A percentile compares a stretch with the other conserved stretches of the same genome.
phyloP scores from a whole-genome alignment of 768 basidiomycete species.

The Termitomyces heimii region DNA sequence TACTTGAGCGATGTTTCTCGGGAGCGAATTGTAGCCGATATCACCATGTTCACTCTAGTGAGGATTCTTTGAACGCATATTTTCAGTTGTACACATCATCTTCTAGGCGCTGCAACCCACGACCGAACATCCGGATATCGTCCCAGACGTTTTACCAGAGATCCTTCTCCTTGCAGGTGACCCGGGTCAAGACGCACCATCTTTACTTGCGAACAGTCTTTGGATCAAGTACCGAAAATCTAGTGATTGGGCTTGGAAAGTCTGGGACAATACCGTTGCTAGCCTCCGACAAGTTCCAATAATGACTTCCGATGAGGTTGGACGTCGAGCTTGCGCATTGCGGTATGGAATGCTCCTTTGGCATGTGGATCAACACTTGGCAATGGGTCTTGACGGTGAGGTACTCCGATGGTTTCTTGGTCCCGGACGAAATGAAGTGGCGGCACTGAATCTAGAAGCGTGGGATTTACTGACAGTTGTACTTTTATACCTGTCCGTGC shows the following conservation, averaged over 20 bases:
- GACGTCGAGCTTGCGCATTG: slow-evolving; percentile 47
- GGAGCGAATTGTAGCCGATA: slow-evolving; percentile 55
- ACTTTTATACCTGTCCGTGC: slow-evolving; percentile 56
- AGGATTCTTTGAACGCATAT: neutral
- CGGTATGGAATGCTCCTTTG: slow-evolving; percentile 68
- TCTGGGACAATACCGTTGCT: slow-evolving; percentile 79
- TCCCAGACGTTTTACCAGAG: slow-evolving; percentile 52
- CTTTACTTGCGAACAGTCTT: slow-evolving; percentile 65
- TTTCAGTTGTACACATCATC: neutral
- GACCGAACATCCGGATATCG: slow-evolving; percentile 30
- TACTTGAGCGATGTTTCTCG: slow-evolving; percentile 51
- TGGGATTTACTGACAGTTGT: slow-evolving; percentile 66
- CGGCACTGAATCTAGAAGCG: slow-evolving; percentile 49
- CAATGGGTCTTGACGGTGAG: slow-evolving; percentile 63
- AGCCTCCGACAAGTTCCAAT: slow-evolving; percentile 64
- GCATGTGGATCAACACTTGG: slow-evolving; percentile 73
- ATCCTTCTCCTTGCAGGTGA: slow-evolving; percentile 63
- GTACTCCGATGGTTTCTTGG: slow-evolving; percentile 71
- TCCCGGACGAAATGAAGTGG: slow-evolving; percentile 58
- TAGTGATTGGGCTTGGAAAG: slow-evolving; percentile 72
- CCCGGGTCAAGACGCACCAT: slow-evolving; percentile 52
- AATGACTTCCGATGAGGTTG: slow-evolving; percentile 42
- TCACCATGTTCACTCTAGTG: slow-evolving; percentile 57
- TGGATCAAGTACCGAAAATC: slow-evolving; percentile 82
- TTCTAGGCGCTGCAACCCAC: slow-evolving; percentile 42